These are phyloP conservation scores for Pinus albicaulis DNA, from an alignment of 75 land plant species.

Conservation along the genomic window DNA sequence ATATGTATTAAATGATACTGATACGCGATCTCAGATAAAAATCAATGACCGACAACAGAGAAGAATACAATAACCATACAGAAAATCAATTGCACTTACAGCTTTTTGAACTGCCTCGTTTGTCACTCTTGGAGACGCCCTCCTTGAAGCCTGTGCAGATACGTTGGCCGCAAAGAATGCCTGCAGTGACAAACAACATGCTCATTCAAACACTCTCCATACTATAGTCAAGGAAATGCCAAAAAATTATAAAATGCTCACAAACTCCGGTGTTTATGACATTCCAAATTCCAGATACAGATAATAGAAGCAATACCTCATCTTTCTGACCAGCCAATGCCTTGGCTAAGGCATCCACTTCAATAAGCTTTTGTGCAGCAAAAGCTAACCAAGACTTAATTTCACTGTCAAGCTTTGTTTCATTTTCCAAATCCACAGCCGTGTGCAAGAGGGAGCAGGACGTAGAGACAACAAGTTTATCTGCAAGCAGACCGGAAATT, in stretches of 20 bases:
- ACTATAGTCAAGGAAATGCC: neutral
- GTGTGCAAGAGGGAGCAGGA: conserved; percentile 83
- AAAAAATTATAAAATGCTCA: no score
- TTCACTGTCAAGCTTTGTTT: conserved; percentile 71
- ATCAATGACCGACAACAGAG: neutral
- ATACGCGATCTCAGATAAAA: neutral
- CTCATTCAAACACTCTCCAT: neutral
- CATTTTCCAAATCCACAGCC: conserved; percentile 69
- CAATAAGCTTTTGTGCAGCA: conserved; percentile 55
- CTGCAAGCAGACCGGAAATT: conserved; percentile 23
- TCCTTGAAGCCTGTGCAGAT: conserved; percentile 33
- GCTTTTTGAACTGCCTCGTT: conserved; percentile 34
- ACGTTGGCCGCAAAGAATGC: conserved; percentile 33
- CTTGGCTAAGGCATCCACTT: conserved; percentile 66
- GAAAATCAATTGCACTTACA: conserved; percentile 12
- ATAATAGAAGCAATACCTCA: conserved; percentile 37
- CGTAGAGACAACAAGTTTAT: conserved; percentile 73
- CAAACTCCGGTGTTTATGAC: neutral
- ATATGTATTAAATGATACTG: no score
- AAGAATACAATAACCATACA: neutral
- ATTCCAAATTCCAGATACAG: neutral
- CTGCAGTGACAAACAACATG: conserved; percentile 1
- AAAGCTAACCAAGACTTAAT: conserved; percentile 78
- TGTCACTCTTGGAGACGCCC: conserved; percentile 29
- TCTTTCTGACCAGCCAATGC: conserved; percentile 73